Evolutionary conservation across 2,329 filamentous ascomycete genomes (phyloP), one percentile per base, ranked within the genome.

Genomic region (Septoria linicola): DNA sequence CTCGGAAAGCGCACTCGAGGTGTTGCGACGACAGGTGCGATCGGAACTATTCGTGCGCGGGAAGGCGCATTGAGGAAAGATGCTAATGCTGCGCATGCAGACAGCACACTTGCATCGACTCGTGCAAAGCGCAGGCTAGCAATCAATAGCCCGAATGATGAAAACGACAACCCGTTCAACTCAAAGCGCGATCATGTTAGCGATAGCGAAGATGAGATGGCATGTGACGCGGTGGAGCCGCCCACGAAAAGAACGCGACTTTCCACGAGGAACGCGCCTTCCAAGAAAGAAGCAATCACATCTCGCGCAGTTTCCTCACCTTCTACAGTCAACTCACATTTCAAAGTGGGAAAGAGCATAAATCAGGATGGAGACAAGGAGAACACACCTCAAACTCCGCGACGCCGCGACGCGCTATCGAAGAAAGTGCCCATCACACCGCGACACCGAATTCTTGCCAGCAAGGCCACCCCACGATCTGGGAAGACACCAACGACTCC

Each of bases 361-460:
- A 34, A 66, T 16, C 69, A 76, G 54, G 69, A 72, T 39, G 52
- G 58, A 43, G 49, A 48, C 44, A 49, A 55, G 43, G 44, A 51
- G 41, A 51, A 53, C 19, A 48, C 84, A 2, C 88, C 88, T 1
- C 81, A 82, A 17, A 91, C 88, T 8, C 84, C 88, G 20, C 80
- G 89, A 60, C 87, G 89, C 66, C 82, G 87, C 69, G 87, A 96
- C 82, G 89, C 81, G 41, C 78, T 92, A 53, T 80, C 82, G 44
- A 80, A 82, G 60, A 78, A 77, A 57, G 79, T 83, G 16, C 86
- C 87, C 2, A 78, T 85, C 48, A 96, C 92, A 4, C 92, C 92
- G 36, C 83, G 88, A 52, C 90, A 95, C 68, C 83, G 88, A 50
- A 85, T 96, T 52, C 85, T 88, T 73, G 88, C 85, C 57, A 88